Evolutionary conservation across 345 rosid genomes (phyloP).

Genomic region (Corymbia maculata): DNA sequence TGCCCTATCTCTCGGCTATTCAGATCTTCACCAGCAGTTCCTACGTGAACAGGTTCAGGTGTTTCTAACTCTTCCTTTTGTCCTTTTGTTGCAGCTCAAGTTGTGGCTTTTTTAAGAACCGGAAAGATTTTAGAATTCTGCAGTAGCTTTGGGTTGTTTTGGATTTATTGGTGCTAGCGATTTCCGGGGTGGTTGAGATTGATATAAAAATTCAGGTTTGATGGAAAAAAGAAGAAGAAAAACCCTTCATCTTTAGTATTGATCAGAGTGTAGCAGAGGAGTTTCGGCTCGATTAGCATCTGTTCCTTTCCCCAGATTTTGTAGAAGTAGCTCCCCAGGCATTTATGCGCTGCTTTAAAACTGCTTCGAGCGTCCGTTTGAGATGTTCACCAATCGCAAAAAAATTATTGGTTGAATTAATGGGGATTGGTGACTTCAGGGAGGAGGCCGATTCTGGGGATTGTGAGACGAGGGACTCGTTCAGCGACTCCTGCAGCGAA

Average conservation of each 20-base stretch:
- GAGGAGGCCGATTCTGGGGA: conserved; percentile 82
- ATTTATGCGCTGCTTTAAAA: background rate
- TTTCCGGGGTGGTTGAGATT: background rate
- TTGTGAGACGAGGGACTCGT: conserved; percentile 74
- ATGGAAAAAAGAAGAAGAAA: background rate
- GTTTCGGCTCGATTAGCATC: background rate
- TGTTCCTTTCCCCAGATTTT: background rate
- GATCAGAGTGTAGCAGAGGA: background rate
- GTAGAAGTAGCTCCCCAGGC: background rate
- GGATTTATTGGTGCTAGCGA: background rate
- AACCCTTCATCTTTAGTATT: background rate
- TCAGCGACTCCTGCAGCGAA: conserved; percentile 79
- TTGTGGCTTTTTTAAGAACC: background rate
- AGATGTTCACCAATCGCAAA: background rate
- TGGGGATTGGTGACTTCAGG: conserved; percentile 20
- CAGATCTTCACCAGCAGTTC: conserved; percentile 40
- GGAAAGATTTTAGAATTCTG: background rate
- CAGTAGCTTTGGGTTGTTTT: background rate
- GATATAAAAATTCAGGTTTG: background rate
- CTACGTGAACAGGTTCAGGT: conserved; percentile 37
- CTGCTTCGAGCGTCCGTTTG: background rate
- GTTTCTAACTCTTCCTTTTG: background rate
- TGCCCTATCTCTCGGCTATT: conserved; percentile 46
- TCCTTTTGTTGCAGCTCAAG: background rate
- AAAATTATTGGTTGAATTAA: background rate